These are phyloP conservation scores for Omphalotus olearius DNA, from an alignment of 1,284 basidiomycete genomes.

Conservation along the genomic window DNA sequence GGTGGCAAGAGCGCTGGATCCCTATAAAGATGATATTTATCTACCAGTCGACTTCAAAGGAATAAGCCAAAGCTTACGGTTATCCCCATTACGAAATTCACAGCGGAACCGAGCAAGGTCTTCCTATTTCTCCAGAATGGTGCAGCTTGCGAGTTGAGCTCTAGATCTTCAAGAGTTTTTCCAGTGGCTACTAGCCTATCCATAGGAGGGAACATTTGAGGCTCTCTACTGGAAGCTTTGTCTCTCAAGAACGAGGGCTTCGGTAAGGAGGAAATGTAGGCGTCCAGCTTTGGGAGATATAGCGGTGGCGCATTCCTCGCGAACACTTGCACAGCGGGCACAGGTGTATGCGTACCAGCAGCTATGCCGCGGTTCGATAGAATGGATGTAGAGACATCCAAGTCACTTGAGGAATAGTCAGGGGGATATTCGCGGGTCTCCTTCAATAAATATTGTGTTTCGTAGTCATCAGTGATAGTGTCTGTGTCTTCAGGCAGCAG, in stretches of 20 bases:
- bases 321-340: conserved; percentile 54
- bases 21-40: conserved; percentile 31
- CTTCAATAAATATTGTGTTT: conserved; percentile 2
- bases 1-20: conserved; percentile 60
- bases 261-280: conserved; percentile 45
- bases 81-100: conserved; percentile 42
- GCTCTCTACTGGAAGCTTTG: conserved; percentile 17
- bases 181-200: conserved; percentile 45
- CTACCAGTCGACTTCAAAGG: conserved; percentile 1
- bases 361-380: conserved; percentile 8
- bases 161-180: conserved; percentile 52
- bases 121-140: conserved; percentile 54
- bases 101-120: conserved; percentile 40
- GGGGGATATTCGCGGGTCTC: not conserved
- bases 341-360: conserved; percentile 36
- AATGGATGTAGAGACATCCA: conserved; percentile 7
- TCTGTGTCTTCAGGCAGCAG: not conserved
- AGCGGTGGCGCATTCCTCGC: conserved; percentile 51
- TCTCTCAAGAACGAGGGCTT: conserved; percentile 31
- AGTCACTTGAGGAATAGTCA: not conserved
- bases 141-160: conserved; percentile 43
- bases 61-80: conserved; percentile 36
- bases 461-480: not conserved
- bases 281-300: conserved; percentile 55
- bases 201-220: conserved; percentile 58